These are phyloP conservation scores for Circinella minor DNA, from an alignment of 371 early-diverging fungal species.

Conservation along the genomic window DNA sequence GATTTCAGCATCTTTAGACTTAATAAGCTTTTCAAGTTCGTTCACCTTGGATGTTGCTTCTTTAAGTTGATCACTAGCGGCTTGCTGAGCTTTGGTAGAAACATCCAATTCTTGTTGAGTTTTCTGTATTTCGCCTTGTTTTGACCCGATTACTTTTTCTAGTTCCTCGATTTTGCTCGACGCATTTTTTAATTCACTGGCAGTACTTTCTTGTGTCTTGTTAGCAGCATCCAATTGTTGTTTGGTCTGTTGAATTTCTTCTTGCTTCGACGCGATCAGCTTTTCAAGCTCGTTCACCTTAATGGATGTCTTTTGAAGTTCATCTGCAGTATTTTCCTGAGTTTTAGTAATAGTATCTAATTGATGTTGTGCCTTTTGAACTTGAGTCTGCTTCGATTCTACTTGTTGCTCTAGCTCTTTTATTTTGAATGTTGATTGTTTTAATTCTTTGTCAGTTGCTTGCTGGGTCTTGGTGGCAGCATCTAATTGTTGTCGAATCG, in stretches of 20 bases:
- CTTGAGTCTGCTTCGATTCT: not conserved
- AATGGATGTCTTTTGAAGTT: not conserved
- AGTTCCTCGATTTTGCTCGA: not conserved
- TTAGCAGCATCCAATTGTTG: slow-evolving; percentile 1
- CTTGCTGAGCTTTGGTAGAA: too few relatives aligned
- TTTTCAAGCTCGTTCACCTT: too few relatives aligned
- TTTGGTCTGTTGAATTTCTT: not conserved
- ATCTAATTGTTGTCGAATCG: not conserved
- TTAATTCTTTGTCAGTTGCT: not conserved
- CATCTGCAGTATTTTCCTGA: too few relatives aligned
- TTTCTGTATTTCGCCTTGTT: not conserved
- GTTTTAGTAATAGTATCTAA: not conserved
- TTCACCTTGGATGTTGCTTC: not conserved
- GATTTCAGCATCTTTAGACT: too few relatives aligned
- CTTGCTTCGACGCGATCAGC: not conserved
- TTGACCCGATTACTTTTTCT: not conserved
- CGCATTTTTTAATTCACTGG: not conserved
- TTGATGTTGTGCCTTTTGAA: not conserved
- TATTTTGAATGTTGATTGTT: not conserved
- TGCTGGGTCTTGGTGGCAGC: not conserved
- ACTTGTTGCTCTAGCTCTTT: not conserved
- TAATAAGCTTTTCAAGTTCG: too few relatives aligned
- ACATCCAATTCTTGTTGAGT: not conserved
- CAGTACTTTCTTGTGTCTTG: not conserved
- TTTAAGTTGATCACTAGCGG: not conserved